phyloP scores from a whole-genome alignment of 106 monocot species.

The Vanilla planifolia region DNA sequence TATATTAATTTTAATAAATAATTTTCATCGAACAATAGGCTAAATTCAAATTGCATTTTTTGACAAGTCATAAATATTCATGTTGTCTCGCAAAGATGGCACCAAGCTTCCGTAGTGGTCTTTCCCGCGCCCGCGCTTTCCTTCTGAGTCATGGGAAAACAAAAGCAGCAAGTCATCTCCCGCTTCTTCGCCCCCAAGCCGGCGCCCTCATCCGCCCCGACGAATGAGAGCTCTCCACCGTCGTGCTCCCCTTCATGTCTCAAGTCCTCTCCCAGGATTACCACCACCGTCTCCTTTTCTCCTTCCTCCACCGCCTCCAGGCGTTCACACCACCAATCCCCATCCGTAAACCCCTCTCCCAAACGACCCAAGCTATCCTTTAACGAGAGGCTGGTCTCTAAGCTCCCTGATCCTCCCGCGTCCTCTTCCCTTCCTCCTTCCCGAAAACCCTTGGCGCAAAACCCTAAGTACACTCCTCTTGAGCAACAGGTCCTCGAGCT shows the following conservation, averaged over 20 bases:
- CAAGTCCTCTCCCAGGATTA: slow-evolving; percentile 37
- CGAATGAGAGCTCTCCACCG: neutral
- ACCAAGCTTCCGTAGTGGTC: no score
- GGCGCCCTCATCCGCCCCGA: neutral
- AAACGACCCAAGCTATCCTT: slow-evolving; percentile 28
- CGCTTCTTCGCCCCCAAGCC: slow-evolving; percentile 88
- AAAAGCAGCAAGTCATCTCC: slow-evolving; percentile 84
- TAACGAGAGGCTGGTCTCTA: slow-evolving; percentile 33
- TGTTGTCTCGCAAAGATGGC: no score
- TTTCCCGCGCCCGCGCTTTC: slow-evolving; percentile 1
- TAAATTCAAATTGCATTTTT: no score
- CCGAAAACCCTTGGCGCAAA: slow-evolving; percentile 1
- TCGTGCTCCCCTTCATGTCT: slow-evolving; percentile 15
- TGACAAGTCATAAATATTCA: no score
- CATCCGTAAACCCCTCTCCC: slow-evolving; percentile 3
- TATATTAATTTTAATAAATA: no score
- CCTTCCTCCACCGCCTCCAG: slow-evolving; percentile 33
- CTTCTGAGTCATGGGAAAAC: slow-evolving; percentile 53
- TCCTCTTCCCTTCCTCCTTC: slow-evolving; percentile 5
- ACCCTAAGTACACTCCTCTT: slow-evolving; percentile 62
- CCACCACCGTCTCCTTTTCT: slow-evolving; percentile 75
- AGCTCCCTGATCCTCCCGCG: slow-evolving; percentile 25
- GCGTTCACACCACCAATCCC: slow-evolving; percentile 18
- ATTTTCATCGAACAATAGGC: no score
- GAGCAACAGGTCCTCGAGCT: slow-evolving; percentile 90